Conservation (phyloP, 129 eudicot species). For the Escallonia rubra region DNA sequence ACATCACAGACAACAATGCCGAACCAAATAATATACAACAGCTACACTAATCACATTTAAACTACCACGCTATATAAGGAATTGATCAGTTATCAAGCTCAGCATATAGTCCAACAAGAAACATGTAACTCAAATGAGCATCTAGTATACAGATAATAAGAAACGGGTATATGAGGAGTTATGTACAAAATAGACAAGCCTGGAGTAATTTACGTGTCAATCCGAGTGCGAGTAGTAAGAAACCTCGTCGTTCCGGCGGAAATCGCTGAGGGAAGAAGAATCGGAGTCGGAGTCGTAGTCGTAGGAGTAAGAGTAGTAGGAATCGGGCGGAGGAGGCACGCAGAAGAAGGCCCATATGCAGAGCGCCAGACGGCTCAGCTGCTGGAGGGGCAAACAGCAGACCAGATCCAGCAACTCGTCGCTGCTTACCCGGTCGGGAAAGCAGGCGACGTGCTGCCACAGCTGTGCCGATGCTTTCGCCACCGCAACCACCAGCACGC, state of each 20-base stretch:
- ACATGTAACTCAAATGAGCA: too few relatives aligned
- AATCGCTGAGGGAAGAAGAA: slow-evolving; percentile 2
- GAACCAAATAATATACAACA: too few relatives aligned
- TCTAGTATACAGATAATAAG: background rate
- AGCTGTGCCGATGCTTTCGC: slow-evolving; percentile 36
- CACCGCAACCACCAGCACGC: slow-evolving; percentile 27
- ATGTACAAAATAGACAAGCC: background rate
- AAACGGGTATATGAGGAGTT: too few relatives aligned
- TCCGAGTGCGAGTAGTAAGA: slow-evolving; percentile 36
- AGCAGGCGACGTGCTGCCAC: slow-evolving; percentile 43
- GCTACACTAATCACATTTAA: background rate
- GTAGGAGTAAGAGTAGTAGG: slow-evolving; percentile 11
- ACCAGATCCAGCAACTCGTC: slow-evolving; percentile 37
- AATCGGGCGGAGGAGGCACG: slow-evolving; percentile 42
- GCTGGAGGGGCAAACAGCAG: slow-evolving; percentile 44
- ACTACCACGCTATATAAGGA: background rate
- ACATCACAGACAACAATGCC: too few relatives aligned
- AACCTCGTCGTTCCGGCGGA: background rate
- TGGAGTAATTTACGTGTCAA: background rate
- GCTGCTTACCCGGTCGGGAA: slow-evolving; percentile 29
- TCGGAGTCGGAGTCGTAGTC: slow-evolving; percentile 18
- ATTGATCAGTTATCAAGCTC: background rate
- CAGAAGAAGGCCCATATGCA: slow-evolving; percentile 49
- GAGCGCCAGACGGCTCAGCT: slow-evolving; percentile 32
- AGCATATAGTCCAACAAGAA: too few relatives aligned